Conservation (phyloP, 2,329 filamentous ascomycete genomes). For the Teratosphaeria zuluensis region DNA sequence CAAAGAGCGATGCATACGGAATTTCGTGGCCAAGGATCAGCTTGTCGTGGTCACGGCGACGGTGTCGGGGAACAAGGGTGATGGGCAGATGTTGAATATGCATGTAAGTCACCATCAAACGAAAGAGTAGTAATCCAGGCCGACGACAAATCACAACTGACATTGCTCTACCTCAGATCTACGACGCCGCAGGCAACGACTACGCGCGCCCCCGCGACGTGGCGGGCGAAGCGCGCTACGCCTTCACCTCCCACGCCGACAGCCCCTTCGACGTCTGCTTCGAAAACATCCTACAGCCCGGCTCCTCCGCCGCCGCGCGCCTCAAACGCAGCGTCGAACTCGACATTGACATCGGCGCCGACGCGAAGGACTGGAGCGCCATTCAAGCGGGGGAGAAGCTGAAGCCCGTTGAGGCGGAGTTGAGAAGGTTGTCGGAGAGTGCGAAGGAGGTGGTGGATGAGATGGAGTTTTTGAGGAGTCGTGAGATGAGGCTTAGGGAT, state of each 20-base stretch:
- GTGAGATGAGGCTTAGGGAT: slow-evolving; percentile 93
- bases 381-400: slow-evolving; percentile 96
- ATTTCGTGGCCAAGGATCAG: slow-evolving; percentile 87
- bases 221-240: slow-evolving; percentile 80
- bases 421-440: slow-evolving; percentile 85
- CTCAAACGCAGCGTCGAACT: slow-evolving; percentile 71
- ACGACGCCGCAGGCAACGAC: slow-evolving; percentile 90
- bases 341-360: slow-evolving; percentile 91
- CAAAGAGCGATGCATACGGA: slow-evolving; percentile 84
- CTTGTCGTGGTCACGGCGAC: slow-evolving; percentile 92
- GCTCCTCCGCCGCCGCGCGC: slow-evolving; percentile 35
- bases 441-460: slow-evolving; percentile 79
- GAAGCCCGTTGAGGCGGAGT: slow-evolving; percentile 90
- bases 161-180: slow-evolving; percentile 53
- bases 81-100: slow-evolving; percentile 91
- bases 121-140: no score
- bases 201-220: slow-evolving; percentile 88
- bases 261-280: slow-evolving; percentile 95
- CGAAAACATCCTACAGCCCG: slow-evolving; percentile 64
- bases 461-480: slow-evolving; percentile 86
- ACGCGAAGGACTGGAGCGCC: slow-evolving; percentile 95
- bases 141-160: no score
- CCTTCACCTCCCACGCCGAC: slow-evolving; percentile 87
- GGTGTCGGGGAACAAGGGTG: slow-evolving; percentile 73
- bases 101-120: slow-evolving; percentile 52